Conservation (phyloP, 225 moss, liverwort and hornwort species). For the Straminergon stramineum region DNA sequence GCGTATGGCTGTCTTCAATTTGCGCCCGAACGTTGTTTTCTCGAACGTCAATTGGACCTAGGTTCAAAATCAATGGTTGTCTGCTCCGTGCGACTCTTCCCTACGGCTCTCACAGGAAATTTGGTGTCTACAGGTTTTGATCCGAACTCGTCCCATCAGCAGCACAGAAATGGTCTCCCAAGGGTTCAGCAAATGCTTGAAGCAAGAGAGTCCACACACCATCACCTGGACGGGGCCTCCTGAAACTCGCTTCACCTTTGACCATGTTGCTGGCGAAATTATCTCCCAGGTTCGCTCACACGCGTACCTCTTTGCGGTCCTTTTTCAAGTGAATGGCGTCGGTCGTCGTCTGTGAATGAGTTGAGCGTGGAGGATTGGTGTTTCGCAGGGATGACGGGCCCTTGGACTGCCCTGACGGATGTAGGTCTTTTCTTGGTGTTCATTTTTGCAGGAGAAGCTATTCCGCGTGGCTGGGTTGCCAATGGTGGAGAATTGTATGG, state of each 20-base stretch:
- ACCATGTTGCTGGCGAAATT: slow-evolving; percentile 51
- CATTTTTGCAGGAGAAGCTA: slow-evolving; percentile 26
- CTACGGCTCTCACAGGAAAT: neutral
- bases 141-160: slow-evolving; percentile 41
- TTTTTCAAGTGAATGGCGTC: neutral
- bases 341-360: neutral
- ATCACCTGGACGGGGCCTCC: slow-evolving; percentile 38
- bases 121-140: slow-evolving; percentile 21
- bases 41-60: neutral
- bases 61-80: neutral
- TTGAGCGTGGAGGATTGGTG: neutral
- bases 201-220: neutral
- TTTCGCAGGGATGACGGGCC: neutral
- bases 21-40: neutral
- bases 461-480: slow-evolving; percentile 47
- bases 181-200: slow-evolving; percentile 33
- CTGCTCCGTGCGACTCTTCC: neutral
- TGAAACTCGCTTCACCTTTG: slow-evolving; percentile 57
- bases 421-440: neutral
- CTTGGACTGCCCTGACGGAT: neutral
- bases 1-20: neutral
- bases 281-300: slow-evolving; percentile 30
- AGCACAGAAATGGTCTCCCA: slow-evolving; percentile 33
- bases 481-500: slow-evolving; percentile 53
- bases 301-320: neutral